Evolutionary conservation across 345 rosid species (phyloP), one percentile per base, ranked within the genome.

Genomic region (Pelargonium nanum): DNA sequence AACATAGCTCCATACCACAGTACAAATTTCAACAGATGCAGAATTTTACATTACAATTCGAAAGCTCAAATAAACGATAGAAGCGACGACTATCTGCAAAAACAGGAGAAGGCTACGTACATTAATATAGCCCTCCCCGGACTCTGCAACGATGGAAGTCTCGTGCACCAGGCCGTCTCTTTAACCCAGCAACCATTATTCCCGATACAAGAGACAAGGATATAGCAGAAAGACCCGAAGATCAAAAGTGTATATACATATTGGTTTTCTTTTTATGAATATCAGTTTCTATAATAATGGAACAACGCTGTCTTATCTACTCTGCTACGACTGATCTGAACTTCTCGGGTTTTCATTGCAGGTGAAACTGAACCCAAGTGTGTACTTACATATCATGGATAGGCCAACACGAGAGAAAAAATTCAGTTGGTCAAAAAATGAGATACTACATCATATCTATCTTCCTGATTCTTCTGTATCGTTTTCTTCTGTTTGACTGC

Each of bases 401-500:
- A 45, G 10, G 2, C 17, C 2, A 21, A 52, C n/a, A 19, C 21
- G 2, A 21, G 5, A 52, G 6, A 17, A 51, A 10, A 19, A n/a
- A 4, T 52, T n/a, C 21, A 52, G 55, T 6, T 8, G 5, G 55
- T 52, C 55, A 19, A 52, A n/a, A 52, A 52, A 19, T 52, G 6
- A 19, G 22, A 4, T 6, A 19, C 21, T 17, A n/a, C 55, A 52
- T 52, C 8, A 6, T 1, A 52, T 40, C 32, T 28, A 45, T 45
- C 55, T 19, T 6, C 22, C 55, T 6, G 22, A 20, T 52, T 81
- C 85, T 4, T 62, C 72, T 16, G 73, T 56, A 26, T 75, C 85
- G n/a, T 56, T 75, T 45, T 78, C 88, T 65, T 87, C 95, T 55
- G 75, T 78, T 74, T 79, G 79, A 24, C 85, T 78, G 0, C 90